Evolutionary conservation across 2,329 filamentous ascomycete species (phyloP).

Genomic region (Diaporthe vexans): DNA sequence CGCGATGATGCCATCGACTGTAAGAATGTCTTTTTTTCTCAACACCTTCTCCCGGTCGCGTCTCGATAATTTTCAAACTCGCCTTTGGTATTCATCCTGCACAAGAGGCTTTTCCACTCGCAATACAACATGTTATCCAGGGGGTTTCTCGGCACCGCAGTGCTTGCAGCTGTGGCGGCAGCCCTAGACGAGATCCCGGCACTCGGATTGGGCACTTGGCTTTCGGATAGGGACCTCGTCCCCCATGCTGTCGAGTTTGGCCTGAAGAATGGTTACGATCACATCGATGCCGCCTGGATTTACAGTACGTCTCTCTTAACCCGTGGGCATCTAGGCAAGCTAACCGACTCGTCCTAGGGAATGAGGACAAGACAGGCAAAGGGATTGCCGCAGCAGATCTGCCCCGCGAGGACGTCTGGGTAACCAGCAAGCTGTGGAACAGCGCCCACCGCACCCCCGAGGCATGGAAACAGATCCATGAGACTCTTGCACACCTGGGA

Average conservation of each 20-base stretch:
- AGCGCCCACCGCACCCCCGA: slow-evolving; percentile 49
- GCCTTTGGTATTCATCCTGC: background rate
- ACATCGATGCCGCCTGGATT: slow-evolving; percentile 42
- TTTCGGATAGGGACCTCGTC: slow-evolving; percentile 39
- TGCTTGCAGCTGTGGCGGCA: slow-evolving; percentile 26
- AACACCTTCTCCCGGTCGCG: background rate
- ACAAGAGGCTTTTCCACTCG: background rate
- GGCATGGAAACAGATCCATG: slow-evolving; percentile 61
- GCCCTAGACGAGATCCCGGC: slow-evolving; percentile 39
- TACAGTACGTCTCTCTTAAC: slow-evolving; percentile 29
- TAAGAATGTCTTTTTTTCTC: background rate
- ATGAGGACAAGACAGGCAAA: slow-evolving; percentile 64
- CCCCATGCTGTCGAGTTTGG: slow-evolving; percentile 41
- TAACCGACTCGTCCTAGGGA: slow-evolving; percentile 44
- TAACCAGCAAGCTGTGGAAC: slow-evolving; percentile 60
- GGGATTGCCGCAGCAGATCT: slow-evolving; percentile 62
- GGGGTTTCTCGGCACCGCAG: background rate
- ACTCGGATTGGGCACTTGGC: slow-evolving; percentile 42
- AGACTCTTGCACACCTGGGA: slow-evolving; percentile 62
- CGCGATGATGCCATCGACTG: slow-evolving; percentile 33
- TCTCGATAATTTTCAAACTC: background rate
- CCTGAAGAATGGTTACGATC: slow-evolving; percentile 40
- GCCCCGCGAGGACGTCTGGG: slow-evolving; percentile 66
- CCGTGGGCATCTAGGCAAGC: background rate
- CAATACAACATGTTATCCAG: slow-evolving; percentile 27